Base-by-base conservation (phyloP, 164 flowering plant genomes). In the Kingdonia uniflora region DNA sequence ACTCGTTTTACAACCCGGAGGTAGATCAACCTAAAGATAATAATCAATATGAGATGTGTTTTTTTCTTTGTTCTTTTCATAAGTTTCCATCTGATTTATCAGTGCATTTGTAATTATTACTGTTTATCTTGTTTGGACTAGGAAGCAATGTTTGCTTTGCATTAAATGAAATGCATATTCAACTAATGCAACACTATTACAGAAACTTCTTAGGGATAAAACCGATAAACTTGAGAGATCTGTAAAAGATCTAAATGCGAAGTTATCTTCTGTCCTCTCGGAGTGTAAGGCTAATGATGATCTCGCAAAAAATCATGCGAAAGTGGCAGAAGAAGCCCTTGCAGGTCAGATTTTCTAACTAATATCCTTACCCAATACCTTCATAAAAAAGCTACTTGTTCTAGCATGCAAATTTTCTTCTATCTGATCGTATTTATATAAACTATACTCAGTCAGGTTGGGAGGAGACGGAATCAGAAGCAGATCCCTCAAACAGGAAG, bases 271-370 rank as follows among this genome's bases (percentile, higher is more conserved):
- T 51, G 80, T 75, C n/a, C 65, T 76, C 22, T 45, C 71, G 12
- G 84, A 85, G 46, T 72, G 76, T 61, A 67, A 66, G 42, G 62
- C 73, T 12, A 87, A 84, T 69, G 86, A 85, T 66, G 86, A 80
- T n/a, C 75, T 85, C 45, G 78, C 71, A 48, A 67, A 65, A 68
- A 78, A 84, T 59, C 82, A 85, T 66, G 69, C 68, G 11, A 75
- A 70, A 59, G 69, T 72, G 48, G 81, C 78, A 14, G 77, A 81
- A 64, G 96, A 81, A 65, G 78, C 82, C 49, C 61, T 61, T 54
- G 79, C 80, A 71, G 96, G 96, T 90, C 52, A 48, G 17, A 45
- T 24, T 26, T 43, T 49, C 17, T 43, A 42, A 33, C 33, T 46
- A 10, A 26, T n/a, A n/a, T n/a, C n/a, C n/a, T n/a, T n/a, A n/a